phyloP scores from a whole-genome alignment of 164 flowering plant species.

The Magnolia officinalis region DNA sequence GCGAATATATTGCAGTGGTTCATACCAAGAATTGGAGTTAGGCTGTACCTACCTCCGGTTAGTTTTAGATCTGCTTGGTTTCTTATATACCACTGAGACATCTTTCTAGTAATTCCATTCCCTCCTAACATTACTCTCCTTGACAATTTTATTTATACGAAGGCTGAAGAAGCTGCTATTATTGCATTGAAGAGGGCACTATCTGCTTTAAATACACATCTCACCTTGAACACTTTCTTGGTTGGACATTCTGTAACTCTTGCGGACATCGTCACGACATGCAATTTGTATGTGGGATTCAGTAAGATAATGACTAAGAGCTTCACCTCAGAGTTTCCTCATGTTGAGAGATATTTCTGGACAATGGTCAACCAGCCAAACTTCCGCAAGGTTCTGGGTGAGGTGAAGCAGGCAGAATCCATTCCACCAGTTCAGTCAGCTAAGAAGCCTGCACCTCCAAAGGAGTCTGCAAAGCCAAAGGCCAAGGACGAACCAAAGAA shows the following conservation, averaged over 20 bases:
- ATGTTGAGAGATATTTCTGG: constrained; percentile 97
- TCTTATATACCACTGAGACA: neutral
- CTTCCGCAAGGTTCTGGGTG: constrained; percentile 68
- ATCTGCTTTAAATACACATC: constrained; percentile 61
- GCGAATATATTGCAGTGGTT: constrained; percentile 41
- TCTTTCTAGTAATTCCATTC: neutral
- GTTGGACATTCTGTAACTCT: constrained; percentile 49
- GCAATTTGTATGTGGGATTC: constrained; percentile 61
- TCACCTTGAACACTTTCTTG: constrained; percentile 69
- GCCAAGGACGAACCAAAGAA: constrained; percentile 42
- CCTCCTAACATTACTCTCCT: neutral
- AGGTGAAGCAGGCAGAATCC: constrained; percentile 69
- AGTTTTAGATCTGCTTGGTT: constrained; percentile 43
- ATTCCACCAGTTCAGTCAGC: constrained; percentile 50
- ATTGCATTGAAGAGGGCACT: constrained; percentile 71
- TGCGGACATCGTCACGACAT: constrained; percentile 65
- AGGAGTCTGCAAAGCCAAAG: constrained; percentile 39
- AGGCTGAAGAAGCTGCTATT: constrained; percentile 73
- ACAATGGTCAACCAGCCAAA: constrained; percentile 90
- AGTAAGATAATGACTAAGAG: constrained; percentile 49
- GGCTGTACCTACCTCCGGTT: constrained; percentile 6
- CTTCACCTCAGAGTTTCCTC: constrained; percentile 87
- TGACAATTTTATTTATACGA: constrained; percentile 7
- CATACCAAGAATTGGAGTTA: constrained; percentile 47
- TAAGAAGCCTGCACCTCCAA: constrained; percentile 47